Evolutionary conservation across 306 rosid genomes (phyloP).

Genomic region (Cucurbita moschata): DNA sequence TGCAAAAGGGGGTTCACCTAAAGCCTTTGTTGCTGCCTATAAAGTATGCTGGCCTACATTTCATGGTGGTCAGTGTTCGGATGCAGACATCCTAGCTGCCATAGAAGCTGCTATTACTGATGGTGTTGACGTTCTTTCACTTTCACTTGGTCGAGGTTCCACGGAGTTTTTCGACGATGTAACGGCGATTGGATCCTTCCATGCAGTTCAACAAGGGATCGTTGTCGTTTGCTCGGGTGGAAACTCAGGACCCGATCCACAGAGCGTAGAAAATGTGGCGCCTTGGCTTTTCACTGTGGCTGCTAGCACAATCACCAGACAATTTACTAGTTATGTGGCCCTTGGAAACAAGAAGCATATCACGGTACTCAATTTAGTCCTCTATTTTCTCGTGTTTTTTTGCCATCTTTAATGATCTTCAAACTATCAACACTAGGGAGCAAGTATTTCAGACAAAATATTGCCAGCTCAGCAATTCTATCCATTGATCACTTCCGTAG

Average conservation of each 20-base stretch:
- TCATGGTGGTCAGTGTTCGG: slow-evolving; percentile 18
- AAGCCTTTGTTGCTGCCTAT: slow-evolving; percentile 59
- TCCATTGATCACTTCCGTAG: slow-evolving; percentile 25
- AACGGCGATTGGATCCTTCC: slow-evolving; percentile 39
- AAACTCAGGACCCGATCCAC: slow-evolving; percentile 36
- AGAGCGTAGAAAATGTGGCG: slow-evolving; percentile 32
- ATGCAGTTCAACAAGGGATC: slow-evolving; percentile 32
- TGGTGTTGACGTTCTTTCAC: slow-evolving; percentile 47
- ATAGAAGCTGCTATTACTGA: slow-evolving; percentile 58
- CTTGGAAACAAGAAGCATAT: slow-evolving; percentile 36
- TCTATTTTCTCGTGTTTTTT: neutral
- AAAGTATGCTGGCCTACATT: slow-evolving; percentile 58
- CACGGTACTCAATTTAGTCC: slow-evolving; percentile 7
- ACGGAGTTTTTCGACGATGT: slow-evolving; percentile 16
- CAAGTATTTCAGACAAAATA: slow-evolving; percentile 28
- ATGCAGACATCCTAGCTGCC: slow-evolving; percentile 44
- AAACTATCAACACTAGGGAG: slow-evolving; percentile 26
- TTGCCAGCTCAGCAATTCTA: slow-evolving; percentile 26
- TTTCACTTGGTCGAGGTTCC: slow-evolving; percentile 21
- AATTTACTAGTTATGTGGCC: slow-evolving; percentile 18
- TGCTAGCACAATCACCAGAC: slow-evolving; percentile 60
- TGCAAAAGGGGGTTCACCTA: slow-evolving; percentile 85
- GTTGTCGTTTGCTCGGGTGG: slow-evolving; percentile 42
- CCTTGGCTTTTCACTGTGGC: slow-evolving; percentile 64
- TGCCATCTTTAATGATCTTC: neutral